These are phyloP conservation scores for Aureobasidium sp. DNA, from an alignment of 2,329 filamentous ascomycete species.

Conservation along the genomic window DNA sequence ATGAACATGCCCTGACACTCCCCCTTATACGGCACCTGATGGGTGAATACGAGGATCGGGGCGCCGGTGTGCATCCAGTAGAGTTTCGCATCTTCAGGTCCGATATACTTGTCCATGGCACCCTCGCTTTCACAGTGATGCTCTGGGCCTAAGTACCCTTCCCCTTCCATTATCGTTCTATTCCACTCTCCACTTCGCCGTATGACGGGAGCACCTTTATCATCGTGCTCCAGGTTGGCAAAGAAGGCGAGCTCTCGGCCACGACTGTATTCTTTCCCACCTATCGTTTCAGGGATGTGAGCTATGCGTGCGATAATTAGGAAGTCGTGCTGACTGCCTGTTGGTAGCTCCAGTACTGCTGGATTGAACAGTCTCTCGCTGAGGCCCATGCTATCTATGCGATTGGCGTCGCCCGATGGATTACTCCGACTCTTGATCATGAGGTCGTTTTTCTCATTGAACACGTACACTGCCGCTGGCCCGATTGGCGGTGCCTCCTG, in stretches of 20 bases:
- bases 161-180: neutral
- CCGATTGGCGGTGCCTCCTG: neutral
- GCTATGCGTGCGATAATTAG: neutral
- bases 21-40: neutral
- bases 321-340: neutral
- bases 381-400: neutral
- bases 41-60: neutral
- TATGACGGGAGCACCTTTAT: neutral
- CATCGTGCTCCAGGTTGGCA: neutral
- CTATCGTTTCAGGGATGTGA: neutral
- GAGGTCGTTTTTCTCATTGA: neutral
- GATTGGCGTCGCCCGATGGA: neutral
- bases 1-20: neutral
- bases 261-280: neutral
- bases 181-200: neutral
- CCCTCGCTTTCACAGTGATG: neutral
- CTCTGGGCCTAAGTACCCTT: neutral
- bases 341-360: neutral
- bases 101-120: constrained; percentile 1
- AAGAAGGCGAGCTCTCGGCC: neutral
- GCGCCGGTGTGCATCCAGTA: neutral
- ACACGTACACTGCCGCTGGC: neutral
- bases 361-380: neutral
- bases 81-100: neutral
- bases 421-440: neutral